phyloP scores from a whole-genome alignment of 108 stramenopile genomes.

The Thalassiosira profunda region DNA sequence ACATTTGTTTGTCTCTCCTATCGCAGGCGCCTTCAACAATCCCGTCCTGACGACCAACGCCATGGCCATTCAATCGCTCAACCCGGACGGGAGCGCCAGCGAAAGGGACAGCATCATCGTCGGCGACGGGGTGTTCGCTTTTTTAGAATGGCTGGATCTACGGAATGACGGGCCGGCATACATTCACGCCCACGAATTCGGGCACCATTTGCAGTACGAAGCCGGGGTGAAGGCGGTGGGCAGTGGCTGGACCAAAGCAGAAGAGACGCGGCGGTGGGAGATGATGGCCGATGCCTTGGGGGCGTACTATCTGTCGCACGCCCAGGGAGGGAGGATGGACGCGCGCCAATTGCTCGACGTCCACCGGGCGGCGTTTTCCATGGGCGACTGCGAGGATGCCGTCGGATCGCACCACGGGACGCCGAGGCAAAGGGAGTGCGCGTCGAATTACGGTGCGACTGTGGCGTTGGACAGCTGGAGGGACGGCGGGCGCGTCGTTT shows the following conservation, averaged over 20 bases:
- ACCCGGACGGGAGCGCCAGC: conserved; percentile 1
- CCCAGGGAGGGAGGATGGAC: conserved; percentile 15
- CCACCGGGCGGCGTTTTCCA: conserved; percentile 27
- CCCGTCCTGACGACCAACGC: conserved; percentile 37
- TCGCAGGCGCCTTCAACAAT: conserved; percentile 32
- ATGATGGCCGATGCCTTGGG: conserved; percentile 47
- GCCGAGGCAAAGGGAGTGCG: conserved; percentile 42
- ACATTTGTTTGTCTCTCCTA: too few relatives aligned
- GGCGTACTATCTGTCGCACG: conserved; percentile 24
- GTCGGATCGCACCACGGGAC: conserved; percentile 37
- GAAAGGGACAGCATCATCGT: conserved; percentile 32
- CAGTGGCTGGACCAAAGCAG: neutral
- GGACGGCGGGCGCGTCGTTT: conserved; percentile 13
- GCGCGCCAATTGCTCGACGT: neutral
- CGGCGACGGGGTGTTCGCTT: conserved; percentile 37
- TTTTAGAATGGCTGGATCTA: conserved; percentile 27
- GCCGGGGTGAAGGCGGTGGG: neutral
- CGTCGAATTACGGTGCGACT: conserved; percentile 32
- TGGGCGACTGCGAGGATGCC: conserved; percentile 32
- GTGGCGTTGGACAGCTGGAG: conserved; percentile 16
- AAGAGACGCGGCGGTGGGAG: conserved; percentile 26
- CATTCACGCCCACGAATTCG: conserved; percentile 40
- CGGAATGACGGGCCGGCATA: conserved; percentile 28
- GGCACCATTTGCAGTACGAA: conserved; percentile 41
- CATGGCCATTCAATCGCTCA: conserved; percentile 18